A percentile compares a stretch with the other conserved stretches of the same genome.
Conservation (phyloP, 2,329 filamentous ascomycete species). For the Harringtonia aguacate region DNA sequence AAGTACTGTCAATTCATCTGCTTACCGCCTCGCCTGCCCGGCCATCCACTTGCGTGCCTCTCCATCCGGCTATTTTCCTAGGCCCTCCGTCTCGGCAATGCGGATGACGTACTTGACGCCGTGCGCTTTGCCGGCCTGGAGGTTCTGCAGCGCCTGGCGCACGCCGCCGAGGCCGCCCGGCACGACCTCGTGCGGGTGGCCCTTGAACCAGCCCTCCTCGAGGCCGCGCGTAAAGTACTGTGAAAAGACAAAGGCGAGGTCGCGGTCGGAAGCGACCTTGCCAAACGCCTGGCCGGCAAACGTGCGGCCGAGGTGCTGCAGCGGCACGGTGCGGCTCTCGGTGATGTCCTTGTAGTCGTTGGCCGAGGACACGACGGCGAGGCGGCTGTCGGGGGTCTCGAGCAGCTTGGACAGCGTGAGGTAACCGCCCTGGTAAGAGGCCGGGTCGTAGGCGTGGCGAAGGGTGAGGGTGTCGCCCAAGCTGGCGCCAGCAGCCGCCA, state of each 20-base stretch:
- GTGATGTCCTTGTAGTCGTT: conserved; percentile 13
- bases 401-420: conserved; percentile 27
- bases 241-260: conserved; percentile 26
- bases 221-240: conserved; percentile 24
- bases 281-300: conserved; percentile 12
- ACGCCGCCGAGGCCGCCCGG: conserved; percentile 39
- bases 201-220: conserved; percentile 30
- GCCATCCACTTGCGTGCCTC: no score
- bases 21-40: no score
- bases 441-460: conserved; percentile 38
- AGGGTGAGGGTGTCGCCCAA: conserved; percentile 19
- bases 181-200: conserved; percentile 36
- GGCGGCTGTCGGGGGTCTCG: conserved; percentile 16
- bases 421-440: conserved; percentile 32
- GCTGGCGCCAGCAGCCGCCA: conserved; percentile 17
- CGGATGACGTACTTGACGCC: conserved; percentile 49
- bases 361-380: conserved; percentile 16
- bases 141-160: conserved; percentile 33
- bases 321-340: conserved; percentile 11
- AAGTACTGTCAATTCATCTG: no score
- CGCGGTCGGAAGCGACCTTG: conserved; percentile 10
- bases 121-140: conserved; percentile 46
- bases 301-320: conserved; percentile 7
- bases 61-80: no score
- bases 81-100: conserved; percentile 10